These are phyloP conservation scores for Durotheca rogersii DNA, from an alignment of 495 filamentous ascomycete species.

Conservation along the genomic window DNA sequence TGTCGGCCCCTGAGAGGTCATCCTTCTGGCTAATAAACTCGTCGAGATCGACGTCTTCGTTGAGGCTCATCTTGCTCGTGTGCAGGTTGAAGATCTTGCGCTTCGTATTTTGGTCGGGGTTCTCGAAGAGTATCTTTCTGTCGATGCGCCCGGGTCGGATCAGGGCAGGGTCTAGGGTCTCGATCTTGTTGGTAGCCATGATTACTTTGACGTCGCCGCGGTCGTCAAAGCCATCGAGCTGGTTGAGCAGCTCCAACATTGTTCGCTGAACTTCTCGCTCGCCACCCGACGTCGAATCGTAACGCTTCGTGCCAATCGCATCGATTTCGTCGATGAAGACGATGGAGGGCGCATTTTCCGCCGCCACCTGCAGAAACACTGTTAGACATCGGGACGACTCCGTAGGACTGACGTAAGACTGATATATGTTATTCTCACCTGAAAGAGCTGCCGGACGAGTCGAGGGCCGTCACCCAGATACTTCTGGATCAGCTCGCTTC, in stretches of 20 bases:
- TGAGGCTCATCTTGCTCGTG: slow-evolving; percentile 97
- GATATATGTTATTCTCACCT: slow-evolving; percentile 55
- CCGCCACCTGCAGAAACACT: slow-evolving; percentile 66
- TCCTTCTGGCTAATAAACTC: slow-evolving; percentile 99
- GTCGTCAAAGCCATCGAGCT: slow-evolving; percentile 98
- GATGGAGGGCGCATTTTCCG: slow-evolving; percentile 94
- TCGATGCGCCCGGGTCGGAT: slow-evolving; percentile 98
- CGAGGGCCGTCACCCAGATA: slow-evolving; percentile 96
- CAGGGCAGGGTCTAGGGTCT: slow-evolving; percentile 92
- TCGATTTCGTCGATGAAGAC: slow-evolving; percentile 99
- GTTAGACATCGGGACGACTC: too few species aligned
- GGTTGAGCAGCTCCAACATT: slow-evolving; percentile 98
- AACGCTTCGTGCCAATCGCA: slow-evolving; percentile 98
- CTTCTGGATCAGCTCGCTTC: slow-evolving; percentile 97
- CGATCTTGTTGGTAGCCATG: slow-evolving; percentile 99
- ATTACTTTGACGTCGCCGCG: slow-evolving; percentile 99
- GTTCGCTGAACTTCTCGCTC: slow-evolving; percentile 98
- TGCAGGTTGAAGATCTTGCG: slow-evolving; percentile 99
- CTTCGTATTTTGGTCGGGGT: slow-evolving; percentile 98
- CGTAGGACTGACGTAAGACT: too few species aligned
- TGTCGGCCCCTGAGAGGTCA: slow-evolving; percentile 94
- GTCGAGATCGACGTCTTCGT: slow-evolving; percentile 92
- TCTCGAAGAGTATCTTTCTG: slow-evolving; percentile 98
- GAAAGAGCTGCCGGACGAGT: slow-evolving; percentile 95
- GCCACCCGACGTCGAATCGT: slow-evolving; percentile 94